phyloP scores from a whole-genome alignment of 2,329 filamentous ascomycete species.

The Xylariaceae sp. region DNA sequence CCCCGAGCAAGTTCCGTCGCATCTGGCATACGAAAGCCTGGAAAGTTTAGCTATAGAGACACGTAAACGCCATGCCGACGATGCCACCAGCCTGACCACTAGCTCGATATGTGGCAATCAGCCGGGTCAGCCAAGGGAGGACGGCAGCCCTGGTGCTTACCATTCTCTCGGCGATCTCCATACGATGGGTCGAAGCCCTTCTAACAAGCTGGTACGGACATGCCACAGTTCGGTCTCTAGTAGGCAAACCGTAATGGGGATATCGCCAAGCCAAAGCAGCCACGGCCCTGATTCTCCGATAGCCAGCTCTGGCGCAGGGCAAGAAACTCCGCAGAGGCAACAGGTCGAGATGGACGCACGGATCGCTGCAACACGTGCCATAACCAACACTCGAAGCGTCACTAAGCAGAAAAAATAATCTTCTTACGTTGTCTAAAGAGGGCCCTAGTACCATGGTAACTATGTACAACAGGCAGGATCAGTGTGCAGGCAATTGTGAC shows the following conservation, averaged over 20 bases:
- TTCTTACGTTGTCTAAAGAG: background rate
- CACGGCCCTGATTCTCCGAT: background rate
- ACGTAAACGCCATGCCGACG: background rate
- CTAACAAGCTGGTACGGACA: background rate
- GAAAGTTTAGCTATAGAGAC: background rate
- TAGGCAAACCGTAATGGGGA: background rate
- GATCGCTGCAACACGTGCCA: conserved; percentile 21
- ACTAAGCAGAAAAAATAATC: conserved; percentile 5
- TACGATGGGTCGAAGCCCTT: background rate
- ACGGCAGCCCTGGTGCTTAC: background rate
- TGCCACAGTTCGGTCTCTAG: background rate
- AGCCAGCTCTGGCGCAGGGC: background rate
- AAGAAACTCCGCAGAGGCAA: conserved; percentile 3
- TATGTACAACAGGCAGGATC: background rate
- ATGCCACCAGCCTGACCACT: background rate
- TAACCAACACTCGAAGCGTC: conserved; percentile 3
- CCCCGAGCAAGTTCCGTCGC: background rate
- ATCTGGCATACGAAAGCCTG: background rate
- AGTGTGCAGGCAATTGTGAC: background rate
- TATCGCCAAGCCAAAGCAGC: conserved; percentile 1
- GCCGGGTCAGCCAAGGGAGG: background rate
- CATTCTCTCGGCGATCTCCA: background rate
- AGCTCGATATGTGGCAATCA: conserved; percentile 5
- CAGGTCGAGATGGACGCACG: conserved; percentile 6
- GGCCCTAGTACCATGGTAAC: background rate